Conservation (phyloP, 2,329 filamentous ascomycete genomes). For the Macrophomina phaseolina region DNA sequence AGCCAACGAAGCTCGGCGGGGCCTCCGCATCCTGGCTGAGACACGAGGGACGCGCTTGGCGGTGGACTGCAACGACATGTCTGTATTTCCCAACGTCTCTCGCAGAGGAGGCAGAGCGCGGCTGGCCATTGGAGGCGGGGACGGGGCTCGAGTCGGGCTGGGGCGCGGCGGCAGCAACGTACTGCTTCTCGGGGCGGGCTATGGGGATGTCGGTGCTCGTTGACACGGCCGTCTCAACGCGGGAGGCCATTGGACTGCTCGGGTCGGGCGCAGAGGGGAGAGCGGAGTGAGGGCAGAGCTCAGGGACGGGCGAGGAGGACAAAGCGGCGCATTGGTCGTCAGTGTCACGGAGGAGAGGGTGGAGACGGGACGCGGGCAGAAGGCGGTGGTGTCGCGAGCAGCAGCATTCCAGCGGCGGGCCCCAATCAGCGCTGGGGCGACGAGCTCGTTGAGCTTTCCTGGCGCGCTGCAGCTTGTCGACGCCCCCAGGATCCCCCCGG, state of each 20-base stretch:
- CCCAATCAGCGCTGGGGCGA: constrained; percentile 18
- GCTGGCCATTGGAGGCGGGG: constrained; percentile 31
- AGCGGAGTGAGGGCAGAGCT: constrained; percentile 9
- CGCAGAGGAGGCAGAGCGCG: constrained; percentile 28
- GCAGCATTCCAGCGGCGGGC: constrained; percentile 17
- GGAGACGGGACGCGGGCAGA: background rate
- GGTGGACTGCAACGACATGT: constrained; percentile 89
- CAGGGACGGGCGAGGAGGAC: constrained; percentile 8
- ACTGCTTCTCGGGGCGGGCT: constrained; percentile 35
- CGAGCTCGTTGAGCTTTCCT: constrained; percentile 22
- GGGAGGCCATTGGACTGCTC: constrained; percentile 25
- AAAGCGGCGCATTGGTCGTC: constrained; percentile 22
- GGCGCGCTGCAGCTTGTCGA: constrained; percentile 19
- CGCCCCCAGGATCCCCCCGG: constrained; percentile 5
- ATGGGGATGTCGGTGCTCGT: constrained; percentile 37
- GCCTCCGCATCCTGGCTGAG: constrained; percentile 80
- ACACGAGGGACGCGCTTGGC: constrained; percentile 72
- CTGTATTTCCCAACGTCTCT: constrained; percentile 70
- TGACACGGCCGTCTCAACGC: constrained; percentile 34
- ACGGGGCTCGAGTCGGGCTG: constrained; percentile 26
- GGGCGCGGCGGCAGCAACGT: constrained; percentile 32
- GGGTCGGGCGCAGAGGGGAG: constrained; percentile 9
- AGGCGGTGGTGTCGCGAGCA: constrained; percentile 17
- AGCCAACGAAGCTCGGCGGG: constrained; percentile 86
- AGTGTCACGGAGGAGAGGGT: constrained; percentile 6